Percentiles rank a stretch among this genome's conserved stretches.
Conservation (phyloP, 2,329 filamentous ascomycete species). For the Hymenoscyphus occultus region DNA sequence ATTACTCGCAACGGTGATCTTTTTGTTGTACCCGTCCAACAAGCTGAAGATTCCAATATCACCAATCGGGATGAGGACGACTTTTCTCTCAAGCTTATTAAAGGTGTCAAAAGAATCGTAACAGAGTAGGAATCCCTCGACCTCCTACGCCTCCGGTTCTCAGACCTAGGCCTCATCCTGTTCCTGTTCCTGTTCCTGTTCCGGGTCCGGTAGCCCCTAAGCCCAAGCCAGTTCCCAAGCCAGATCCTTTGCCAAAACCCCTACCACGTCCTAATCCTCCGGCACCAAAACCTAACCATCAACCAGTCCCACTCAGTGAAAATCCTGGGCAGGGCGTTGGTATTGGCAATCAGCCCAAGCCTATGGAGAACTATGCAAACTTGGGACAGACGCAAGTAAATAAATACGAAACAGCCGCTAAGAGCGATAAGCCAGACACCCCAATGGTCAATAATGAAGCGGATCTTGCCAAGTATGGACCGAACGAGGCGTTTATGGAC, state of each 20-base stretch:
- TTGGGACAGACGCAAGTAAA: neutral
- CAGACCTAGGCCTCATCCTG: too few species aligned
- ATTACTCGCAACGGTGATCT: neutral
- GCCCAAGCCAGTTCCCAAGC: too few species aligned
- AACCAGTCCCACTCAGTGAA: neutral
- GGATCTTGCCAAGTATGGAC: neutral
- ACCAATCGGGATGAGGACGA: too few species aligned
- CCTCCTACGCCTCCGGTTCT: too few species aligned
- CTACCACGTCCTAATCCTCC: neutral
- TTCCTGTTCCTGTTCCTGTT: neutral
- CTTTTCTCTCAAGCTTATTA: too few species aligned
- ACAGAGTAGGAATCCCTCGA: too few species aligned
- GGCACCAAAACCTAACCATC: neutral
- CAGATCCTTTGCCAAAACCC: too few species aligned
- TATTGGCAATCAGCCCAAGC: neutral
- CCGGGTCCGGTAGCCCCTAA: neutral
- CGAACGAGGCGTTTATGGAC: neutral
- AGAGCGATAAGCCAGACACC: neutral
- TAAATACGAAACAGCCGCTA: too few species aligned
- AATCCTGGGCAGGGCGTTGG: neutral
- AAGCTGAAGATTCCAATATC: too few species aligned
- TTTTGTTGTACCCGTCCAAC: neutral
- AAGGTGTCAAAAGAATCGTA: too few species aligned
- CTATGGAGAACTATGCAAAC: neutral
- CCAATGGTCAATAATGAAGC: neutral